Base-by-base conservation (phyloP, 345 rosid species). In the Populus deltoides region DNA sequence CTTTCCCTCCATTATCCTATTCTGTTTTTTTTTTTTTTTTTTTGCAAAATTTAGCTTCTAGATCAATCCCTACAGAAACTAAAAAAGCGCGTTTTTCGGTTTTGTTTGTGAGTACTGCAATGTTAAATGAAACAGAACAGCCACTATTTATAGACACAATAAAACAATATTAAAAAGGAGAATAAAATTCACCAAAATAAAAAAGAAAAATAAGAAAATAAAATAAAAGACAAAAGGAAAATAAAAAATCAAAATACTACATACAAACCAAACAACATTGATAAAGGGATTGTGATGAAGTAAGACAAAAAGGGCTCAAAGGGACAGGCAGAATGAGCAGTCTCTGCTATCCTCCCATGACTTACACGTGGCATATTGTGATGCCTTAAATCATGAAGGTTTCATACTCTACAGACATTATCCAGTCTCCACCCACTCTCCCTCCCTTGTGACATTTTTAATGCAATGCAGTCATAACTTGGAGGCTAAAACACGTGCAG, bases 381-480 rank as follows among this genome's bases (percentile, higher is more conserved):
- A 62, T 70, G 72, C 6, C 51, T 59, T 24, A 45, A 16, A 61
- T 49, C 53, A 62, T 36, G 17, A 61, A 80, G 31, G 75, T 47
- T 79, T 68, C 69, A 57, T 55, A 38, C 24, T 57, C 61, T 20
- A 12, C 8, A n/a, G 62, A 29, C 71, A 63, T 39, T 55, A 53
- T 66, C 73, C 51, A 1, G 1, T 4, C 51, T 39, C 67, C 2
- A 20, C 55, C 20, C 47, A 9, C 41, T 36, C 53, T 38, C 20
- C 20, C 11, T 9, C 22, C 25, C 16, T 8, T 33, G 29, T 20
- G 67, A 20, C 27, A 51, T 47, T 47, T 71, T 78, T 63, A 78
- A 72, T 72, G 66, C 76, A 65, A 38, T 20, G 45, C 73, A 79
- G 68, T 79, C 73, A 68, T 79, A 55, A 41, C 74, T 66, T 72